These are phyloP conservation scores for Nicotiana otophora DNA, from an alignment of 257 asterid genomes.

Conservation along the genomic window DNA sequence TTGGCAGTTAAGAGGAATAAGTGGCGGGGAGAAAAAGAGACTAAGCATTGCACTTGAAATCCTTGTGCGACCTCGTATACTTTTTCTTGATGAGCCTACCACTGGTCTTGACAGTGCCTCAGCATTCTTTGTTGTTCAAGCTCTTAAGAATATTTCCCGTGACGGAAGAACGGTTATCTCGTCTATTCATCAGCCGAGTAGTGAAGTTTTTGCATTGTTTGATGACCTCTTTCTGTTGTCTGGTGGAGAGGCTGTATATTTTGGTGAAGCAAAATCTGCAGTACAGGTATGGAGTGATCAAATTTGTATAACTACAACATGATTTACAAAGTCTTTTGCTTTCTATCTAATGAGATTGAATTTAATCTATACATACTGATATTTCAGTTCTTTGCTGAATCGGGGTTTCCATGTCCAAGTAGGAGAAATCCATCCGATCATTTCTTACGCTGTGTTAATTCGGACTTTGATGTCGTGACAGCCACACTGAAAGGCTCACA, in stretches of 20 bases:
- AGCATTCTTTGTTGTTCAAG: slow-evolving; percentile 80
- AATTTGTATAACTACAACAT: background rate
- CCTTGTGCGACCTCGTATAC: slow-evolving; percentile 66
- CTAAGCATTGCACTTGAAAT: slow-evolving; percentile 89
- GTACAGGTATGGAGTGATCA: slow-evolving; percentile 36
- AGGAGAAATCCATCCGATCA: slow-evolving; percentile 95
- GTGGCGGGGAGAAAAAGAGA: slow-evolving; percentile 94
- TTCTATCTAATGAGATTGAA: background rate
- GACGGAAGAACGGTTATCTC: slow-evolving; percentile 95
- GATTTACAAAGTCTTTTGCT: background rate
- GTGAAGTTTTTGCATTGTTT: slow-evolving; percentile 87
- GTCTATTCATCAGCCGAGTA: slow-evolving; percentile 92
- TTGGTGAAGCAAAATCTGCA: slow-evolving; percentile 83
- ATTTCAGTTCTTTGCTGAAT: slow-evolving; percentile 80
- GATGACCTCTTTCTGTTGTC: slow-evolving; percentile 84
- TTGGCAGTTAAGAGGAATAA: slow-evolving; percentile 87
- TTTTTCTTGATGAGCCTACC: slow-evolving; percentile 94
- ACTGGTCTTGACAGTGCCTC: slow-evolving; percentile 96
- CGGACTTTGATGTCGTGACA: slow-evolving; percentile 80
- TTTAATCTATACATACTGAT: background rate
- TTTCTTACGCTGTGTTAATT: slow-evolving; percentile 82
- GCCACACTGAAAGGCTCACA: slow-evolving; percentile 80
- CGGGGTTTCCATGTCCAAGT: slow-evolving; percentile 97
- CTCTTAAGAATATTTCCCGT: slow-evolving; percentile 75
- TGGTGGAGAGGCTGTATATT: slow-evolving; percentile 81